phyloP scores from a whole-genome alignment of 306 rosid genomes.

The Coriaria nepalensis region DNA sequence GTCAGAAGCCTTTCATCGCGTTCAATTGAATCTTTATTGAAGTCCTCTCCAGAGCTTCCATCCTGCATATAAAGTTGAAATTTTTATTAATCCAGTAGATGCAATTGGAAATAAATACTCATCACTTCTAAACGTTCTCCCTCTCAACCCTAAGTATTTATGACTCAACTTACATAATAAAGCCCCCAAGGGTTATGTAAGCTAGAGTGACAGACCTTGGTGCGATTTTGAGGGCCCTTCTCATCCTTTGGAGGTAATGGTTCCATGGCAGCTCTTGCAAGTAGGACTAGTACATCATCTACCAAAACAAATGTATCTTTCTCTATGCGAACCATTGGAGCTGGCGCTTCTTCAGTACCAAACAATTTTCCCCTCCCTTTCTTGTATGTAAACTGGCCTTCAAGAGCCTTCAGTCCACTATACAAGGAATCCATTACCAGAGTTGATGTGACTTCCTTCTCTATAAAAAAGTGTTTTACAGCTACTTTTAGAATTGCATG shows the following conservation, averaged over 20 bases:
- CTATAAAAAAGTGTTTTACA: slow-evolving; percentile 86
- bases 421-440: slow-evolving; percentile 95
- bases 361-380: slow-evolving; percentile 44
- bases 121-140: not conserved
- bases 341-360: slow-evolving; percentile 80
- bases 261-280: slow-evolving; percentile 93
- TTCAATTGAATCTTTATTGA: slow-evolving; percentile 84
- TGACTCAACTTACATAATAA: too few species aligned
- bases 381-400: slow-evolving; percentile 63
- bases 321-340: slow-evolving; percentile 79
- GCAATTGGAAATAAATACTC: not conserved
- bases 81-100: slow-evolving; percentile 13
- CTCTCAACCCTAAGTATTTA: too few species aligned
- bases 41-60: slow-evolving; percentile 90
- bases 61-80: slow-evolving; percentile 37
- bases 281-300: slow-evolving; percentile 74
- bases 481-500: slow-evolving; percentile 79
- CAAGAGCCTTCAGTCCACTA: slow-evolving; percentile 97
- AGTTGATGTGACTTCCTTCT: slow-evolving; percentile 97
- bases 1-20: slow-evolving; percentile 96
- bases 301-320: slow-evolving; percentile 79
- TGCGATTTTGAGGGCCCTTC: slow-evolving; percentile 99
- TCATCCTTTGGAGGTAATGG: slow-evolving; percentile 98
- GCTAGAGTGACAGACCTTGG: slow-evolving; percentile 48
- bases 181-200: slow-evolving; percentile 2